phyloP scores from a whole-genome alignment of 2,329 filamentous ascomycete genomes.

The Fusarium sambucinum region DNA sequence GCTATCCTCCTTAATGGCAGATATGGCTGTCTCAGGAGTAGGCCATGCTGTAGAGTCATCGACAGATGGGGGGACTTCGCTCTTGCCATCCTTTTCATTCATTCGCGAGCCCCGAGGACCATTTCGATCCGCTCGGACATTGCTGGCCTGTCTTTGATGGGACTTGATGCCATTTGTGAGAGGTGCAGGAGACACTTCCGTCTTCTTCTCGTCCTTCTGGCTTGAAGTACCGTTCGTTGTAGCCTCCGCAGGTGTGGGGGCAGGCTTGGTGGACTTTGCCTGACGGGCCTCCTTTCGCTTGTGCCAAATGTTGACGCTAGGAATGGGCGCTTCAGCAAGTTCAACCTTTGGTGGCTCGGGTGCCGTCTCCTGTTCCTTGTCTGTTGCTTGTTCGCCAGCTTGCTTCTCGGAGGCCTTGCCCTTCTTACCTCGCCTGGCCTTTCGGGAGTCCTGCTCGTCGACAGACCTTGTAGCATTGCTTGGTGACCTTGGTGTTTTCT shows the following conservation, averaged over 20 bases:
- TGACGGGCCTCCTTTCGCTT: conserved; percentile 77
- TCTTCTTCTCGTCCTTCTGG: conserved; percentile 60
- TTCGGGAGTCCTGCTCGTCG: conserved; percentile 67
- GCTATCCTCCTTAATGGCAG: conserved; percentile 72
- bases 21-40: conserved; percentile 80
- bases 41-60: conserved; percentile 88
- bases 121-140: conserved; percentile 55
- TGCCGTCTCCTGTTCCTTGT: conserved; percentile 64
- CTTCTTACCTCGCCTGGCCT: conserved; percentile 72
- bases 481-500: conserved; percentile 67
- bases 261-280: conserved; percentile 61
- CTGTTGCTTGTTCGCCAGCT: conserved; percentile 64
- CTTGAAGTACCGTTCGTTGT: conserved; percentile 47
- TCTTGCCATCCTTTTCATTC: conserved; percentile 57
- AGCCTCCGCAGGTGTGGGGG: conserved; percentile 54
- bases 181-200: conserved; percentile 41
- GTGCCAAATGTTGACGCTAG: conserved; percentile 88
- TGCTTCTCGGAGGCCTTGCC: conserved; percentile 58
- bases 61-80: conserved; percentile 69
- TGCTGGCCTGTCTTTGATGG: conserved; percentile 59
- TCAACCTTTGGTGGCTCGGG: conserved; percentile 68
- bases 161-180: conserved; percentile 56
- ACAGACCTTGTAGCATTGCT: conserved; percentile 74
- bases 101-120: conserved; percentile 62
- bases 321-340: conserved; percentile 84